These are phyloP conservation scores for Vigna reflexopilosa DNA, from an alignment of 306 rosid genomes.

Conservation along the genomic window DNA sequence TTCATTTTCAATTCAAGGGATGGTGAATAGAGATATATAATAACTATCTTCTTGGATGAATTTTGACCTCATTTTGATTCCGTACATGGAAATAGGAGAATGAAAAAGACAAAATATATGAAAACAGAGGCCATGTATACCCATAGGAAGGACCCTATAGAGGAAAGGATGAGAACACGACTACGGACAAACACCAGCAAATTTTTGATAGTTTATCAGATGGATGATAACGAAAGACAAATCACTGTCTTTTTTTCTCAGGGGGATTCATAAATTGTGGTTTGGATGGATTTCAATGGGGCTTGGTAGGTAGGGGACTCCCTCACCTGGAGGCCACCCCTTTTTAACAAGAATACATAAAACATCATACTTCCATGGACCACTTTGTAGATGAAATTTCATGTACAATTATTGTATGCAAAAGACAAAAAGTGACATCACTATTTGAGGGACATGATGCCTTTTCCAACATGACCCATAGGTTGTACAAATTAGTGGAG, in stretches of 20 bases:
- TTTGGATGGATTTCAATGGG: neutral
- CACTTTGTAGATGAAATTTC: neutral
- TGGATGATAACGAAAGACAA: conserved; percentile 3
- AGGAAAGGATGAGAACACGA: conserved; percentile 14
- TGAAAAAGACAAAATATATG: neutral
- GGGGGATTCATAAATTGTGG: neutral
- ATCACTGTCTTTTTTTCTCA: neutral
- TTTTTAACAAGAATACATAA: neutral
- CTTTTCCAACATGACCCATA: conserved; percentile 6
- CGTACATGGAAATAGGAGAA: neutral
- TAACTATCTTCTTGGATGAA: neutral
- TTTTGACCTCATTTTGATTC: neutral
- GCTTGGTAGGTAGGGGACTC: neutral
- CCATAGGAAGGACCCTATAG: neutral
- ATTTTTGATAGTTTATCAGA: conserved; percentile 1
- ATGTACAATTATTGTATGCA: conserved; percentile 24
- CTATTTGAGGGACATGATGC: neutral
- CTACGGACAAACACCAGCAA: conserved; percentile 10
- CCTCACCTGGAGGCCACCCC: neutral
- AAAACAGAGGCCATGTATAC: conserved; percentile 19
- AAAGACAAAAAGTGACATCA: conserved; percentile 6
- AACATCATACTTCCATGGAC: conserved; percentile 12
- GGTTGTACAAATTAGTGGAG: neutral
- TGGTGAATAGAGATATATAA: no score
- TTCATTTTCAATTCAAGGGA: no score